Evolutionary conservation across 129 eudicot species (phyloP).

Genomic region (Logfia minima): DNA sequence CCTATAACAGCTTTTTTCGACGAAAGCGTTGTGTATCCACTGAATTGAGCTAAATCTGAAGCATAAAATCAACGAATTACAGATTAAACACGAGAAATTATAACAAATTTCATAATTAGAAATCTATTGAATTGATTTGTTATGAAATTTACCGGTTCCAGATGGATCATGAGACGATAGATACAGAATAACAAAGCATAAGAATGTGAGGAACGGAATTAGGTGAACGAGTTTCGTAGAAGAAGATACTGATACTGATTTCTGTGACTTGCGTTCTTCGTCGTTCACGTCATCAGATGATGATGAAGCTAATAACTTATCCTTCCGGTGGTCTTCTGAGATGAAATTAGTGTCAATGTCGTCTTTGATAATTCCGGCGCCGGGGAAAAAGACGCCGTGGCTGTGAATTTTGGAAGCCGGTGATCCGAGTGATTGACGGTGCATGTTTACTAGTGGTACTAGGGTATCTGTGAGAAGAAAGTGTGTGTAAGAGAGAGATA

Average conservation of each 20-base stretch:
- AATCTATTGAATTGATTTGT: conserved; percentile 2
- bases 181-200: conserved; percentile 40
- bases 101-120: no score
- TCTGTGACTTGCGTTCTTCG: conserved; percentile 30
- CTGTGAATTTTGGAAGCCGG: conserved; percentile 38
- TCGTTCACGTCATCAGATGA: conserved; percentile 22
- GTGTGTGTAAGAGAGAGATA: background rate
- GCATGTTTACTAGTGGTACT: conserved; percentile 24
- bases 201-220: conserved; percentile 39
- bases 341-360: background rate
- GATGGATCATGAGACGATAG: conserved; percentile 45
- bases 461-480: background rate
- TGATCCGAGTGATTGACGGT: conserved; percentile 49
- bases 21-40: conserved; percentile 30
- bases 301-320: conserved; percentile 9
- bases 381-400: conserved; percentile 30
- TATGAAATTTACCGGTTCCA: conserved; percentile 22
- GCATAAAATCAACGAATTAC: conserved; percentile 1
- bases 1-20: conserved; percentile 31
- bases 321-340: background rate
- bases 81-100: background rate
- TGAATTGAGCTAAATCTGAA: conserved; percentile 42
- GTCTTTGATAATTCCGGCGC: conserved; percentile 26
- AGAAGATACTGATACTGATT: conserved; percentile 20
- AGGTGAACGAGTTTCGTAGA: conserved; percentile 34